These are phyloP conservation scores for Eremothecium cymbalariae DNA, from an alignment of 1,139 yeast species.

Conservation along the genomic window DNA sequence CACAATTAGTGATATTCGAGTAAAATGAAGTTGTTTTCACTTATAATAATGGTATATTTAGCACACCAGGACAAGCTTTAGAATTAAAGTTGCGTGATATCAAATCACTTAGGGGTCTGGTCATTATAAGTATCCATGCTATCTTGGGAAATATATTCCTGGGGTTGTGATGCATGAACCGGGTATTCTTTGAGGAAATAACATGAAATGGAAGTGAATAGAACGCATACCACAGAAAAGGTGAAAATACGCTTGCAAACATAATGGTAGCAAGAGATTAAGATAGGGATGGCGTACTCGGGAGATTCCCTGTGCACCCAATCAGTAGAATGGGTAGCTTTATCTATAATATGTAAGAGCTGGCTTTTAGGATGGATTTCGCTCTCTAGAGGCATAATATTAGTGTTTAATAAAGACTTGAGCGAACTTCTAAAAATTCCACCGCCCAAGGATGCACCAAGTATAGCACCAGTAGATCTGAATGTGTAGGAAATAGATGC, in stretches of 20 bases:
- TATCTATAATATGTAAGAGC: constrained; percentile 39
- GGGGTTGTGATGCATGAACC: constrained; percentile 34
- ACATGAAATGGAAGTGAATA: constrained; percentile 34
- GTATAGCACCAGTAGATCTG: constrained; percentile 65
- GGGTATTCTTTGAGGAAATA: constrained; percentile 36
- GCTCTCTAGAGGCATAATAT: constrained; percentile 26
- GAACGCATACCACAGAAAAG: constrained; percentile 38
- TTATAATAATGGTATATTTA: too few species aligned
- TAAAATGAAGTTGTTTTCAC: too few species aligned
- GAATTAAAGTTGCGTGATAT: too few species aligned
- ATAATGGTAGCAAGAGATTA: constrained; percentile 41
- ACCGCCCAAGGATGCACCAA: constrained; percentile 62
- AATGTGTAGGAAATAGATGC: constrained; percentile 72
- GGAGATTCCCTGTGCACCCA: constrained; percentile 47
- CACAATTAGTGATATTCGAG: too few species aligned
- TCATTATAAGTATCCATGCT: too few species aligned
- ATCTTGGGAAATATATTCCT: too few species aligned
- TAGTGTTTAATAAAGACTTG: constrained; percentile 17
- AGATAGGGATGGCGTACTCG: constrained; percentile 37
- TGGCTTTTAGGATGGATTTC: constrained; percentile 32
- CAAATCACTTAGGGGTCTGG: too few species aligned
- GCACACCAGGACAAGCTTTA: too few species aligned
- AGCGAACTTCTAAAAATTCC: constrained; percentile 44
- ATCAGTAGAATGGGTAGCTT: constrained; percentile 50
- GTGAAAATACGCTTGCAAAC: constrained; percentile 49